Conservation (phyloP, 495 filamentous ascomycete genomes). For the Oidiodendron maius region DNA sequence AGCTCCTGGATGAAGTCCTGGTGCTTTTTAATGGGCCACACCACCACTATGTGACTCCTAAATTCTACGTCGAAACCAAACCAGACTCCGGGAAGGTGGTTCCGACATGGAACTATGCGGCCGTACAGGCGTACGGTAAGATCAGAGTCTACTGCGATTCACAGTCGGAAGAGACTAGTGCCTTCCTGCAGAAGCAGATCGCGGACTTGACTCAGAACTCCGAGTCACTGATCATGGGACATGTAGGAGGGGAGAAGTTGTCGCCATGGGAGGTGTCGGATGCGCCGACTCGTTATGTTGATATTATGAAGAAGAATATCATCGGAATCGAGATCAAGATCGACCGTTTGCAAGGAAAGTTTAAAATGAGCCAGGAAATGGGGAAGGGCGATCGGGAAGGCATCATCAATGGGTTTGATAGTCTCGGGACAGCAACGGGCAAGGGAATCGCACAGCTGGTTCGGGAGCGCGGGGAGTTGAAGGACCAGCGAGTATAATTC, state of each 20-base stretch:
- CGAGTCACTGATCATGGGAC: slow-evolving; percentile 45
- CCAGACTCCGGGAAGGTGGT: slow-evolving; percentile 50
- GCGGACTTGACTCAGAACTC: slow-evolving; percentile 37
- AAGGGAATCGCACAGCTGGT: slow-evolving; percentile 36
- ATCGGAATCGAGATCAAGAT: slow-evolving; percentile 49
- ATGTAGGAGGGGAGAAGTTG: slow-evolving; percentile 28
- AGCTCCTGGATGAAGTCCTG: slow-evolving; percentile 36
- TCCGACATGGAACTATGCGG: slow-evolving; percentile 58
- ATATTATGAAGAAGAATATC: slow-evolving; percentile 45
- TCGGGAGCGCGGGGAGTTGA: slow-evolving; percentile 34
- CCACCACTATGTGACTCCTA: slow-evolving; percentile 54
- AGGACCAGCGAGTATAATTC: too few species aligned
- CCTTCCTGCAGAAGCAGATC: slow-evolving; percentile 39
- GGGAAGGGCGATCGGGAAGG: slow-evolving; percentile 38
- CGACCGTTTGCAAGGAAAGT: slow-evolving; percentile 45
- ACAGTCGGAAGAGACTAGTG: slow-evolving; percentile 25
- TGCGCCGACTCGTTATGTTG: slow-evolving; percentile 40
- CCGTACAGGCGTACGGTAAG: slow-evolving; percentile 49
- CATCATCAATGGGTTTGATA: slow-evolving; percentile 42
- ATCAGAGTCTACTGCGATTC: slow-evolving; percentile 40
- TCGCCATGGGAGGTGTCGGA: slow-evolving; percentile 42
- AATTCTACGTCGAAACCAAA: slow-evolving; percentile 55
- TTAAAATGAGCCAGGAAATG: slow-evolving; percentile 54
- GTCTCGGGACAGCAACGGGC: slow-evolving; percentile 34
- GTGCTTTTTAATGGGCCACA: slow-evolving; percentile 46